A percentile compares a stretch with the other conserved stretches of the same genome.
Conservation (phyloP, 805 yeast genomes). For the Yarrowia alimentaria region DNA sequence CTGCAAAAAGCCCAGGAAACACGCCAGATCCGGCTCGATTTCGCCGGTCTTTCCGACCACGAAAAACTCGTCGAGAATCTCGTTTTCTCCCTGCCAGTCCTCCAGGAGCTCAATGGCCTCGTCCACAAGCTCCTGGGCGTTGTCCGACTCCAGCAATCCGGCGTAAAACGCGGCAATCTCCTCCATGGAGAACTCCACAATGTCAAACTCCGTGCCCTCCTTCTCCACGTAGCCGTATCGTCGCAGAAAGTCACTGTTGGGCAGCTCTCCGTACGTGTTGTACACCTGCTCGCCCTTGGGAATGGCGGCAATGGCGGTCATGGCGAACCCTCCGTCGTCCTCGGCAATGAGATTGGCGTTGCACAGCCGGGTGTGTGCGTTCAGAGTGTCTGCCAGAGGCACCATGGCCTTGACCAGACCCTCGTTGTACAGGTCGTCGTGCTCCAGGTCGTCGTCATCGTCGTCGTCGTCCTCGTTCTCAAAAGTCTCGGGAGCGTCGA, state of each 20-base stretch:
- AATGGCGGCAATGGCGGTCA: slow-evolving; percentile 67
- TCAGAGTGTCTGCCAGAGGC: slow-evolving; percentile 87
- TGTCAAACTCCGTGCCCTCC: slow-evolving; percentile 69
- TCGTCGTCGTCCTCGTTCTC: slow-evolving; percentile 30
- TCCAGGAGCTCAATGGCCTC: slow-evolving; percentile 26
- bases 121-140: slow-evolving; percentile 29
- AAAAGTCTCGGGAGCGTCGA: slow-evolving; percentile 50
- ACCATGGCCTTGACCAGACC: slow-evolving; percentile 75
- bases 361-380: slow-evolving; percentile 73
- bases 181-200: slow-evolving; percentile 65
- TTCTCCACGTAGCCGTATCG: slow-evolving; percentile 88
- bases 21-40: slow-evolving; percentile 27
- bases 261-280: slow-evolving; percentile 87
- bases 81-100: slow-evolving; percentile 30
- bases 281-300: slow-evolving; percentile 68
- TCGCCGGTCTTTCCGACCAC: slow-evolving; percentile 28
- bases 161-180: slow-evolving; percentile 45
- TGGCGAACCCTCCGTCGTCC: slow-evolving; percentile 49
- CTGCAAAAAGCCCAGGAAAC: slow-evolving; percentile 4
- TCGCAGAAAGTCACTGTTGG: slow-evolving; percentile 85
- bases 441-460: slow-evolving; percentile 36
- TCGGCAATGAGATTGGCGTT: slow-evolving; percentile 68
- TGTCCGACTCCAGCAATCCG: no score
- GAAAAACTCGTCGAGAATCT: slow-evolving; percentile 34
- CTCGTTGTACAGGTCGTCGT: slow-evolving; percentile 42